A percentile compares a stretch with the other conserved stretches of the same genome.
phyloP scores from a whole-genome alignment of 139 green algal species.

The Gonium pectorale region DNA sequence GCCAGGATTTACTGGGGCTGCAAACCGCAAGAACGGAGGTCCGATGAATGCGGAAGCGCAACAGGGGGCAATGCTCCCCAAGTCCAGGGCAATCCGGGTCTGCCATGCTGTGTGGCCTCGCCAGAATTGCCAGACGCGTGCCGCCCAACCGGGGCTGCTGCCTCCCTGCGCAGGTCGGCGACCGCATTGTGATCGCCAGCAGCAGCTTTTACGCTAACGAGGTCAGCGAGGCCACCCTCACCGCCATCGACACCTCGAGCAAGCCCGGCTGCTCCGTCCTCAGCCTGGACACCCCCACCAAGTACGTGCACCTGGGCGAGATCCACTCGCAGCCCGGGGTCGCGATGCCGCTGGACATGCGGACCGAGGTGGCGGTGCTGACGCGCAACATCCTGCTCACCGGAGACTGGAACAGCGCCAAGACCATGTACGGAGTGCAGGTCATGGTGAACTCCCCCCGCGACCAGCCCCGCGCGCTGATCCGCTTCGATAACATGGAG shows the following conservation, averaged over 20 bases:
- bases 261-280: conserved; percentile 37
- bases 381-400: conserved; percentile 59
- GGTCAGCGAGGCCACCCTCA: conserved; percentile 51
- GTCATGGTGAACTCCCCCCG: conserved; percentile 58
- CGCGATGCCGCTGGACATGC: conserved; percentile 63
- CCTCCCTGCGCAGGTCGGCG: conserved; percentile 52
- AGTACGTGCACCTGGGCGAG: conserved; percentile 68
- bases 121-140: no score
- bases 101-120: no score
- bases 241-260: neutral
- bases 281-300: conserved; percentile 46
- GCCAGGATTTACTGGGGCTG: no score
- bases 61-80: no score
- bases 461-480: conserved; percentile 2
- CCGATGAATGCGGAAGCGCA: no score
- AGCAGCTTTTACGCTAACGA: conserved; percentile 60
- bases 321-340: neutral
- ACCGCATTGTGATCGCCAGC: conserved; percentile 72
- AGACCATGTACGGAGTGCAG: conserved; percentile 63
- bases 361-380: conserved; percentile 68
- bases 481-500: conserved; percentile 58
- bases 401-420: conserved; percentile 54
- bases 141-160: neutral
- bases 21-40: no score
- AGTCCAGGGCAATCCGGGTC: no score